phyloP scores from a whole-genome alignment of 129 eudicot genomes.

The Chrysanthemum seticuspe region DNA sequence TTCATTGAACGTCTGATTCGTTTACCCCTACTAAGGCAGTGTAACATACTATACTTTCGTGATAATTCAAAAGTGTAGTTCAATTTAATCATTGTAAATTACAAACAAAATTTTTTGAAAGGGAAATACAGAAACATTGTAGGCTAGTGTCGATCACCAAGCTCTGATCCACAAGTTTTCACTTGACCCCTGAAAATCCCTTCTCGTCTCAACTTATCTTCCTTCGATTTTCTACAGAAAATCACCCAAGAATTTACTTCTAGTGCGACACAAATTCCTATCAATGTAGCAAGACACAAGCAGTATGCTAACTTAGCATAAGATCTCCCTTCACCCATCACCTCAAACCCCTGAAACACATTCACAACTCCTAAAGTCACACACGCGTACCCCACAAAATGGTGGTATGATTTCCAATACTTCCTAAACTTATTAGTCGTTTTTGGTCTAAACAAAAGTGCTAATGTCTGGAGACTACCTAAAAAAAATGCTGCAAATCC shows the following conservation, averaged over 20 bases:
- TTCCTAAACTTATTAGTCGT: slow-evolving; percentile 78
- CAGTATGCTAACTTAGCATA: slow-evolving; percentile 68
- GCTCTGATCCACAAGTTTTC: slow-evolving; percentile 43
- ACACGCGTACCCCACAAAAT: slow-evolving; percentile 94
- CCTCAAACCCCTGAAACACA: slow-evolving; percentile 91
- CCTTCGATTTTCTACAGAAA: slow-evolving; percentile 79
- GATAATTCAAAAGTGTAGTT: slow-evolving; percentile 14
- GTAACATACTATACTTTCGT: not conserved
- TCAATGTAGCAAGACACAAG: slow-evolving; percentile 65
- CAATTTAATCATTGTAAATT: slow-evolving; percentile 17
- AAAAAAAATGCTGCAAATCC: slow-evolving; percentile 74
- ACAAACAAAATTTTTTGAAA: slow-evolving; percentile 35
- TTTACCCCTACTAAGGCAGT: too few relatives aligned
- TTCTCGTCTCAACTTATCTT: slow-evolving; percentile 82
- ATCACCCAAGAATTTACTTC: slow-evolving; percentile 95
- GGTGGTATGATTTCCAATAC: slow-evolving; percentile 99
- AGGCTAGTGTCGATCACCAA: slow-evolving; percentile 23
- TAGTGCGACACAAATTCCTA: slow-evolving; percentile 73
- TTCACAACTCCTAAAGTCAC: slow-evolving; percentile 84
- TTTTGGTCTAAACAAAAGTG: slow-evolving; percentile 80
- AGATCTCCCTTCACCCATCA: slow-evolving; percentile 70
- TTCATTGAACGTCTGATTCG: too few relatives aligned
- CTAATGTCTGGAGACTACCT: slow-evolving; percentile 81
- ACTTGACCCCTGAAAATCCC: slow-evolving; percentile 51
- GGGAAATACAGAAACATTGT: slow-evolving; percentile 1